Base-by-base conservation (phyloP, 2,329 filamentous ascomycete genomes). In the Beauveria asiatica region DNA sequence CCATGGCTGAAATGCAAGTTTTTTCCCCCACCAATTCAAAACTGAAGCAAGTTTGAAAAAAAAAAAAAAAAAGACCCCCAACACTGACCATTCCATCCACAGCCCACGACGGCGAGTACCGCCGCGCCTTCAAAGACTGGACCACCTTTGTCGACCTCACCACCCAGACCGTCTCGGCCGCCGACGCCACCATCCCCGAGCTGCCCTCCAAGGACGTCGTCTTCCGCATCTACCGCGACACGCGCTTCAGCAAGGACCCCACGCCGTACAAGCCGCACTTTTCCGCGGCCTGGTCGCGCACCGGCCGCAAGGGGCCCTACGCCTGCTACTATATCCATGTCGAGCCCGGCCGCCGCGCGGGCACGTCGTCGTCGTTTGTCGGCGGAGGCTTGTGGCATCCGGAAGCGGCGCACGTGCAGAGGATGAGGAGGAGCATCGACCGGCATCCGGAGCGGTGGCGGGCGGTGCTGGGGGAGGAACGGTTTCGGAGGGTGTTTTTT, bases 181-280 rank as follows among this genome's bases (percentile, higher is more conserved):
- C 81, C 44, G 92, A 97, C 70, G 84, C 88, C 59, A 95, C 91
- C 1, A 84, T 96, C 46, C 92, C 92, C 1, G 91, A 96, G 67
- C 76, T 96, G 23, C 92, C 92, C 1, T 78, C 87, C 58, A 94
- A 95, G 72, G 92, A 96, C 69, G 78, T 96, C 66, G 85, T 91
- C 52, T 96, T 93, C 71, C 86, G 92, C 62, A 94, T 96, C 62
- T 91, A 96, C 73, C 81, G 92, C 66, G 92, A 96, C 67, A 82
- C 94, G 48, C 84, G 92, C 59, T 96, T 96, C 74, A 89, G 82
- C 68, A 88, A 90, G 66, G 87, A 96, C 68, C 88, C 83, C 21
- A 94, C 90, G 2, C 92, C 92, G 0, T 96, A 96, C 78, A 96
- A 95, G 86, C 83, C 90, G 58, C 84, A 92, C 74, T 96, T 92